Evolutionary conservation across 1,284 basidiomycete species (phyloP).

Genomic region (Puccinia novopanici): DNA sequence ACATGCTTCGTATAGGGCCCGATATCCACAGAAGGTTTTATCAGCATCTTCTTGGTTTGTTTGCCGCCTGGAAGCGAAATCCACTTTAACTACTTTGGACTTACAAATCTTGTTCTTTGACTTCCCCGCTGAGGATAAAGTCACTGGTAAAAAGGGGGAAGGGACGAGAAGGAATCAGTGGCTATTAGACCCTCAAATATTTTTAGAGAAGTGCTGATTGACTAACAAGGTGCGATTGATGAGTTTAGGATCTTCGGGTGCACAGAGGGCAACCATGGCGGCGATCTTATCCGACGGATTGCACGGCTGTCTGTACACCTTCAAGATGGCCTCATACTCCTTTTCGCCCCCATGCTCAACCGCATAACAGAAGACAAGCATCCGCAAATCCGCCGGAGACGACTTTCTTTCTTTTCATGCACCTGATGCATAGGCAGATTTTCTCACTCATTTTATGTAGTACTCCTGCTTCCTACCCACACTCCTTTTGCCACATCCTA

Average conservation of each 20-base stretch:
- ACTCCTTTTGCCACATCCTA: too few species aligned
- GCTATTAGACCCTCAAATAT: neutral
- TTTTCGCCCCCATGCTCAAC: constrained; percentile 73
- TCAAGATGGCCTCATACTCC: constrained; percentile 76
- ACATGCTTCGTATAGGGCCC: constrained; percentile 30
- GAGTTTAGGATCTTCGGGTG: constrained; percentile 55
- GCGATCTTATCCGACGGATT: constrained; percentile 61
- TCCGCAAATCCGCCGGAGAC: constrained; percentile 54
- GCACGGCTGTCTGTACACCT: constrained; percentile 72
- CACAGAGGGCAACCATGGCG: constrained; percentile 59
- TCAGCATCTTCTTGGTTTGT: neutral
- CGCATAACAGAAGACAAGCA: constrained; percentile 61
- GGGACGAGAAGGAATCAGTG: neutral
- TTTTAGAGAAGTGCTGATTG: neutral
- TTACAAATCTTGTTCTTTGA: constrained; percentile 60
- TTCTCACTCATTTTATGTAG: constrained; percentile 42
- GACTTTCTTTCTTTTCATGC: too few species aligned
- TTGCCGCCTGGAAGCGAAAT: neutral
- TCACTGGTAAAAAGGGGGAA: constrained; percentile 15
- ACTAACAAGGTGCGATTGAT: constrained; percentile 57
- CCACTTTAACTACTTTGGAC: neutral
- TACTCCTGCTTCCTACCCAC: too few species aligned
- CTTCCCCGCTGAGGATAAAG: constrained; percentile 55
- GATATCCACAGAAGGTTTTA: neutral
- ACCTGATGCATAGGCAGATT: too few species aligned